Evolutionary conservation across 306 rosid species (phyloP).

Genomic region (Argentina anserina): DNA sequence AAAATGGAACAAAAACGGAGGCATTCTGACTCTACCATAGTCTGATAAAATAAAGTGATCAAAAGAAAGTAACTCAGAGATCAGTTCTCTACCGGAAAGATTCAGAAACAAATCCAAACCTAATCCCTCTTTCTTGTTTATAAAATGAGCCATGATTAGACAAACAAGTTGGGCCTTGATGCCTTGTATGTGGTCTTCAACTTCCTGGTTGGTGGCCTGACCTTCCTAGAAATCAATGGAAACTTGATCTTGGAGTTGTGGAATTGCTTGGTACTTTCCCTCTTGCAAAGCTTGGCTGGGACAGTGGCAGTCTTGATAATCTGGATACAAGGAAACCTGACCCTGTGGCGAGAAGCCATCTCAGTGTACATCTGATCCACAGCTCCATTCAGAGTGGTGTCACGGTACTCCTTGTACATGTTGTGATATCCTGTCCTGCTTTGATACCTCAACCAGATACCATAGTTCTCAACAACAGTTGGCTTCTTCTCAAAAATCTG

Average conservation of each 20-base stretch:
- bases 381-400: constrained; percentile 79
- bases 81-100: constrained; percentile 13
- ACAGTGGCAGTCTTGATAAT: constrained; percentile 83
- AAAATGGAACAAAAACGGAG: constrained; percentile 12
- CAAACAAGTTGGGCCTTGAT: constrained; percentile 76
- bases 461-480: constrained; percentile 74
- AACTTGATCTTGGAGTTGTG: constrained; percentile 87
- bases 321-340: constrained; percentile 79
- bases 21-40: constrained; percentile 1
- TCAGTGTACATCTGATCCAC: constrained; percentile 78
- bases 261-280: constrained; percentile 86
- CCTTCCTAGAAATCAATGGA: constrained; percentile 76
- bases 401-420: constrained; percentile 91
- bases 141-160: constrained; percentile 33
- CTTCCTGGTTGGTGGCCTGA: constrained; percentile 84
- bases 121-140: constrained; percentile 14
- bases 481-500: constrained; percentile 93
- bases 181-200: constrained; percentile 94
- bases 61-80: background rate
- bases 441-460: constrained; percentile 85
- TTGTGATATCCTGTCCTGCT: constrained; percentile 93
- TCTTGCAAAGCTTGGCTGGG: constrained; percentile 84
- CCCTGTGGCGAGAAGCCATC: constrained; percentile 94
- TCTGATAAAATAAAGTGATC: constrained; percentile 1
- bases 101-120: constrained; percentile 7